These are phyloP conservation scores for Lathyrus tuberosus DNA, from an alignment of 306 rosid genomes.

Conservation along the genomic window DNA sequence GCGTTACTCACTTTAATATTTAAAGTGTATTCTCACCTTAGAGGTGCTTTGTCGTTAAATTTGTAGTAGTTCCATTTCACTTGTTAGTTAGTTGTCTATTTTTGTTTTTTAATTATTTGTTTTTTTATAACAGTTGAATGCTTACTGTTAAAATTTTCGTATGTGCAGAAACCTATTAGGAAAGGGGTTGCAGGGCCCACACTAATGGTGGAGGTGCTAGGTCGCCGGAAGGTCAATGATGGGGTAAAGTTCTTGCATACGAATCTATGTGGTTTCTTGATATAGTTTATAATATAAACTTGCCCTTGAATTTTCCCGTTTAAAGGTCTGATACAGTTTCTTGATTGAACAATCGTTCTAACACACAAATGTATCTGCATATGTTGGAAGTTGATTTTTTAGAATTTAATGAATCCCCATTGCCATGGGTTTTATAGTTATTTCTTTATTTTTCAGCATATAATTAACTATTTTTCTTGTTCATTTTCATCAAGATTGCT, in stretches of 20 bases:
- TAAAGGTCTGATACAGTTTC: slow-evolving; percentile 19
- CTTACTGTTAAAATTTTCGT: slow-evolving; percentile 23
- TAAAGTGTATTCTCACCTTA: no score
- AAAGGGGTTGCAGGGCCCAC: slow-evolving; percentile 84
- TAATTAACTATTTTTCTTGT: slow-evolving; percentile 37
- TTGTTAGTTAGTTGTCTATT: slow-evolving; percentile 15
- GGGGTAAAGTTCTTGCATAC: slow-evolving; percentile 56
- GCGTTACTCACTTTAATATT: no score
- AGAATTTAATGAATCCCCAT: slow-evolving; percentile 23
- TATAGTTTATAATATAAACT: slow-evolving; percentile 1
- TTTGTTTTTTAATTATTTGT: slow-evolving; percentile 2
- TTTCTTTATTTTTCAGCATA: slow-evolving; percentile 30
- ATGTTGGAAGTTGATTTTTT: slow-evolving; percentile 22
- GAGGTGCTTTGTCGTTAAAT: no score
- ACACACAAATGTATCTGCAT: slow-evolving; percentile 25
- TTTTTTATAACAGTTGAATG: not conserved
- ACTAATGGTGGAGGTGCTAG: slow-evolving; percentile 85
- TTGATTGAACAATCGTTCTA: slow-evolving; percentile 26
- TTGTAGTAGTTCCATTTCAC: slow-evolving; percentile 5
- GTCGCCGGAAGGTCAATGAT: slow-evolving; percentile 66
- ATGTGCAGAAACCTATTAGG: slow-evolving; percentile 81
- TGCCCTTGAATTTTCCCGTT: slow-evolving; percentile 3
- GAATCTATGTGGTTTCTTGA: slow-evolving; percentile 12
- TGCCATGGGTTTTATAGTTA: not conserved
- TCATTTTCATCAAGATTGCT: slow-evolving; percentile 69